A percentile compares a stretch with the other conserved stretches of the same genome.
Evolutionary conservation across 257 asterid genomes (phyloP).

Genomic region (Salvia rosmarinus): DNA sequence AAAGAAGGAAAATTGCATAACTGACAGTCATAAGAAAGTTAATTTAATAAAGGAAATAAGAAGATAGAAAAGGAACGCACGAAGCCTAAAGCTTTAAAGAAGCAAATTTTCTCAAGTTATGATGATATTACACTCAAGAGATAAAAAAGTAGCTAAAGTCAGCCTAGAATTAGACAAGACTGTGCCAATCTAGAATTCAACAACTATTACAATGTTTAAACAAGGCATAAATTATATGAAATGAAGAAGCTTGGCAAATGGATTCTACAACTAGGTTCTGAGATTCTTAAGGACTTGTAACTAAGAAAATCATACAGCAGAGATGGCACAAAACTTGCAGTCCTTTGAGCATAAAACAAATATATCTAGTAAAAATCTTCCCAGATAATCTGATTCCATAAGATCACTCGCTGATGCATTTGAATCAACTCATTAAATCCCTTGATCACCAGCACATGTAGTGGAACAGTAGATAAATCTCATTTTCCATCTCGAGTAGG

Average conservation of each 20-base stretch:
- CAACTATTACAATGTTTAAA: not conserved
- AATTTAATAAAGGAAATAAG: not conserved
- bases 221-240: not conserved
- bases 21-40: not conserved
- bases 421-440: slow-evolving; percentile 10
- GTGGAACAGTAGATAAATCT: not conserved
- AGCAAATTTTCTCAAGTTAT: slow-evolving; percentile 7
- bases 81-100: not conserved
- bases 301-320: not conserved
- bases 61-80: not conserved
- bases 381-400: slow-evolving; percentile 4
- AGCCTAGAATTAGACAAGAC: not conserved
- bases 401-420: not conserved
- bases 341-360: not conserved
- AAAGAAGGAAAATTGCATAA: not conserved
- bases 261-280: not conserved
- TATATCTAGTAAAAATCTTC: not conserved
- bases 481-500: not conserved
- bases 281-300: slow-evolving; percentile 8
- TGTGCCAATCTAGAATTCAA: not conserved
- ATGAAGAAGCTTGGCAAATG: not conserved
- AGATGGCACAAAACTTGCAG: slow-evolving; percentile 14
- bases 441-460: not conserved
- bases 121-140: not conserved
- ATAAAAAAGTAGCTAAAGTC: not conserved